Evolutionary conservation across 768 basidiomycete genomes (phyloP), one percentile per base, ranked within the genome.

Genomic region (Russula vinacea): DNA sequence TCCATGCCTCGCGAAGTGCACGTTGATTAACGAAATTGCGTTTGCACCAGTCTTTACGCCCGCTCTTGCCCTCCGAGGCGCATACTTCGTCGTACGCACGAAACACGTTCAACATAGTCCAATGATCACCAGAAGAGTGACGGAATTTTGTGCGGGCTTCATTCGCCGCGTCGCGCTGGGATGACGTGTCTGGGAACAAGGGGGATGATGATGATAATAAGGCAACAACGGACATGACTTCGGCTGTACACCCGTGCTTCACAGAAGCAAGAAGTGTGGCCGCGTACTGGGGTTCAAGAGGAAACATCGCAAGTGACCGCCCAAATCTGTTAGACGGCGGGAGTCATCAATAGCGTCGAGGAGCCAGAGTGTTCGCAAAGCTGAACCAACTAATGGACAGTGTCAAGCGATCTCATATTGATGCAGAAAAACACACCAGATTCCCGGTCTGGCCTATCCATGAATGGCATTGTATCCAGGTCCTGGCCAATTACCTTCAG

Each of bases 81-180:
- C 79, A 76, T n/a, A 90, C 78, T 44, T 92, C 90, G 62, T 87
- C 82, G 73, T 92, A 98, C 22, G 91, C 84, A 11, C 84, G 81
- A 29, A 95, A 78, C n/a, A 87, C 87, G 69, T 95, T 95, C 67
- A 98, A 81, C 60, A 90, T 81, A 24, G 92, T 95, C 67, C 95
- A 78, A 74, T 99, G 97, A 74, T 99, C 97, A 6, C 97, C 96
- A 37, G 86, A 82, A 0, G 86, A 77, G 75, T 95, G 91, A 8
- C 84, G 78, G 73, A 98, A 98, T 74, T 90, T 90, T 45, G 78
- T 76, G 5, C 92, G 83, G 2, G 86, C 86, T 56, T 87, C 87
- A 1, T 82, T 76, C 5, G 88, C 87, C 10, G 78, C 79, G 45
- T 94, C 90, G 26, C 94, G 86, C 37, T 88, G 81, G 61, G 92